Conservation (phyloP, 352 stramenopile genomes). For the Elongisporangium anandrum region DNA sequence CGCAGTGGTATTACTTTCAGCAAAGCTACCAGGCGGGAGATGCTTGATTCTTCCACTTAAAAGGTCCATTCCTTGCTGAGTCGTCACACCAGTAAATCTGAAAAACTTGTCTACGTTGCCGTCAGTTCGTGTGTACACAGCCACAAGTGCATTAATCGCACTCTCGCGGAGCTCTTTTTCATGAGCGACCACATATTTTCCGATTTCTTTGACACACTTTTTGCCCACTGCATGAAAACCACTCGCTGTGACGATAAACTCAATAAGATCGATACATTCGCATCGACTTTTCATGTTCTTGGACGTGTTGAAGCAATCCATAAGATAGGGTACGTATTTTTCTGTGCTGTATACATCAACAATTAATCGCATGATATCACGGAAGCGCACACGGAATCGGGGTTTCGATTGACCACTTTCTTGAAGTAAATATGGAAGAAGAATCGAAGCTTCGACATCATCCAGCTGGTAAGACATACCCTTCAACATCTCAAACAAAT, state of each 20-base stretch:
- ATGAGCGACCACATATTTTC: constrained; percentile 68
- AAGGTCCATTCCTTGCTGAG: constrained; percentile 80
- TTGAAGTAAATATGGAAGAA: constrained; percentile 79
- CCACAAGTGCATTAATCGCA: constrained; percentile 61
- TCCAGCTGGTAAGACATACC: constrained; percentile 55
- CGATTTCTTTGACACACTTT: constrained; percentile 74
- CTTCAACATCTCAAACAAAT: constrained; percentile 81
- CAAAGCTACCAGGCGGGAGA: constrained; percentile 40
- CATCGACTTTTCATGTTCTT: constrained; percentile 87
- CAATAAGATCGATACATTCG: constrained; percentile 79
- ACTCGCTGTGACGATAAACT: constrained; percentile 64
- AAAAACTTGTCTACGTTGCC: constrained; percentile 78
- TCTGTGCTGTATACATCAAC: constrained; percentile 76
- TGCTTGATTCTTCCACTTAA: constrained; percentile 74
- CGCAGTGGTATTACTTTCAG: constrained; percentile 3
- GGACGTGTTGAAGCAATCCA: constrained; percentile 78
- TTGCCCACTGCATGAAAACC: constrained; percentile 66
- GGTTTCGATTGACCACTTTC: constrained; percentile 83
- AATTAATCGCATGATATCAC: constrained; percentile 81
- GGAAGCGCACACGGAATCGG: constrained; percentile 77
- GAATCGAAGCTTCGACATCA: constrained; percentile 77
- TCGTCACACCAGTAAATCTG: constrained; percentile 61
- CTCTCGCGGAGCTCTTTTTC: constrained; percentile 85
- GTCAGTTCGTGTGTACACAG: constrained; percentile 66
- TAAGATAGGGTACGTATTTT: constrained; percentile 67